These are phyloP conservation scores for Euryodendron excelsum DNA, from an alignment of 148 eudicot genomes.

Conservation along the genomic window DNA sequence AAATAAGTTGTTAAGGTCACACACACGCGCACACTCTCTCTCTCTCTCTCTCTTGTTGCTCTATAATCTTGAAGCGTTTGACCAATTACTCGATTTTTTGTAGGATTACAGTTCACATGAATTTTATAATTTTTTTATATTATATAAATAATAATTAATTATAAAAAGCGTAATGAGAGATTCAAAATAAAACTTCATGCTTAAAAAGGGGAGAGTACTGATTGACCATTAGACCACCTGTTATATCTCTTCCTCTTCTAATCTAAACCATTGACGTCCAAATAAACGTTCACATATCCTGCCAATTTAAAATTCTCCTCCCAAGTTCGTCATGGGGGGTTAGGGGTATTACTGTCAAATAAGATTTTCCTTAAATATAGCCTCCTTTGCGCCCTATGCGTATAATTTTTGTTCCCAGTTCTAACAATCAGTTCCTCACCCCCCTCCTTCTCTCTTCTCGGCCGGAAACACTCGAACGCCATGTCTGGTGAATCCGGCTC, in stretches of 20 bases:
- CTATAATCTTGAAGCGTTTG: neutral
- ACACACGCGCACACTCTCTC: too few relatives aligned
- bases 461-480: slow-evolving; percentile 22
- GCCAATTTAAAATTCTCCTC: too few relatives aligned
- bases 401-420: neutral
- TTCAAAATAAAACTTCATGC: neutral
- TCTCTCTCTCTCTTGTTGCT: neutral
- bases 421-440: neutral
- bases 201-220: neutral
- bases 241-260: neutral
- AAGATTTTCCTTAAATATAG: neutral
- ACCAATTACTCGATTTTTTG: neutral
- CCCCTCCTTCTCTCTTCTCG: neutral
- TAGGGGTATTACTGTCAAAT: neutral
- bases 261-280: neutral
- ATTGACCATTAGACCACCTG: neutral
- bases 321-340: neutral
- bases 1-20: neutral
- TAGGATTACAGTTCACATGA: too few relatives aligned
- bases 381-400: neutral
- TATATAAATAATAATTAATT: too few relatives aligned
- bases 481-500: slow-evolving; percentile 74
- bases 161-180: neutral
- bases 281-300: neutral
- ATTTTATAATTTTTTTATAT: too few relatives aligned